These are phyloP conservation scores for Hericium erinaceus DNA, from an alignment of 768 basidiomycete species.

Conservation along the genomic window DNA sequence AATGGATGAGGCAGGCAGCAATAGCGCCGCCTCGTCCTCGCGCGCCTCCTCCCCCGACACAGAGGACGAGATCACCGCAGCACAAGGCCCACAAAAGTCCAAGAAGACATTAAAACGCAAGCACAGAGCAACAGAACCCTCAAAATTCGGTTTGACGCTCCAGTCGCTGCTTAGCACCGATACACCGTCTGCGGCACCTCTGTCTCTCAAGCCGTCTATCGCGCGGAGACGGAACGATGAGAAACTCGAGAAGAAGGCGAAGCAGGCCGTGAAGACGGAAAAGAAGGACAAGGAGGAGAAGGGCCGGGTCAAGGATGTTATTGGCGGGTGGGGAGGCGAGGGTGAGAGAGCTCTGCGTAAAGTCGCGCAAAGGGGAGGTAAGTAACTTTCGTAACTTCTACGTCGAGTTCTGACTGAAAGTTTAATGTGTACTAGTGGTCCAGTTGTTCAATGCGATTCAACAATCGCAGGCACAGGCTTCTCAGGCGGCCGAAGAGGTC, in stretches of 20 bases:
- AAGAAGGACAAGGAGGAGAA: constrained; percentile 68
- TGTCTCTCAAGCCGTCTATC: constrained; percentile 73
- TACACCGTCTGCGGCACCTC: constrained; percentile 57
- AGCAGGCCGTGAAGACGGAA: constrained; percentile 60
- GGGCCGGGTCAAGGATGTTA: constrained; percentile 56
- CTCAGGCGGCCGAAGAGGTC: constrained; percentile 42
- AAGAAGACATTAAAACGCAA: constrained; percentile 78
- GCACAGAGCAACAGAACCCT: constrained; percentile 65
- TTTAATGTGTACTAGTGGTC: constrained; percentile 42
- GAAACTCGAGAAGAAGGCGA: constrained; percentile 64
- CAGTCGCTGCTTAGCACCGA: constrained; percentile 65
- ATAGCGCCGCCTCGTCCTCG: constrained; percentile 8
- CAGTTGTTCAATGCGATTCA: constrained; percentile 83
- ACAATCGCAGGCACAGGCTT: constrained; percentile 57
- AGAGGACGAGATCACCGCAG: constrained; percentile 53
- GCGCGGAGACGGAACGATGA: constrained; percentile 62
- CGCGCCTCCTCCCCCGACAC: constrained; percentile 31
- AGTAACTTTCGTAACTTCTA: constrained; percentile 13
- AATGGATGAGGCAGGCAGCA: constrained; percentile 16
- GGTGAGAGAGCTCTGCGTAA: constrained; percentile 69
- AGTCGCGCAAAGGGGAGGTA: constrained; percentile 81
- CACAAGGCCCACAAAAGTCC: constrained; percentile 51
- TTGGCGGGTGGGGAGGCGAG: constrained; percentile 86
- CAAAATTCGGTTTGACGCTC: constrained; percentile 66
- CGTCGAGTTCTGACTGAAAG: not conserved